phyloP scores from a whole-genome alignment of 129 eudicot genomes.

The Cynara cardunculus region DNA sequence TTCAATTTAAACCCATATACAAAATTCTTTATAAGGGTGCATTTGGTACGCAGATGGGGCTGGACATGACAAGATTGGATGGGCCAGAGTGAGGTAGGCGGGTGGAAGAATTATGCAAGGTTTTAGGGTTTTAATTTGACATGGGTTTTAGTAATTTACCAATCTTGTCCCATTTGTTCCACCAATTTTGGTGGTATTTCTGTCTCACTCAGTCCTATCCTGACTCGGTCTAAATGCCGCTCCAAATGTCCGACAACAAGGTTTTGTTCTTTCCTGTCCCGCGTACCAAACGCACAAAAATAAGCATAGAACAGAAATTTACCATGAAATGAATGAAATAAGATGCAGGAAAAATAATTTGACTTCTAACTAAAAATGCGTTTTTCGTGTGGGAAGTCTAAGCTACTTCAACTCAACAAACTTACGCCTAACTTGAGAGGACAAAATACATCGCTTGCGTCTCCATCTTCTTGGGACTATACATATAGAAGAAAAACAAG shows the following conservation, averaged over 20 bases:
- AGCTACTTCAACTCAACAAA: conserved; percentile 27
- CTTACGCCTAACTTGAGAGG: conserved; percentile 81
- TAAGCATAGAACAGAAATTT: background rate
- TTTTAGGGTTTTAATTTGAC: too few relatives aligned
- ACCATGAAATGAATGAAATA: background rate
- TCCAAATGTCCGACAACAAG: too few relatives aligned
- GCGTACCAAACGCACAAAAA: background rate
- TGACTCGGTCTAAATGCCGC: too few relatives aligned
- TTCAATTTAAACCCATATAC: conserved; percentile 1
- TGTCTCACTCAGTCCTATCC: too few relatives aligned
- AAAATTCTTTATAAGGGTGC: background rate
- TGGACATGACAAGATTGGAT: too few relatives aligned
- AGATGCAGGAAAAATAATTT: background rate
- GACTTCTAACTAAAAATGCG: background rate
- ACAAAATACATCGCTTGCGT: conserved; percentile 60
- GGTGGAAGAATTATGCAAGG: too few relatives aligned
- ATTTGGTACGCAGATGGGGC: too few relatives aligned
- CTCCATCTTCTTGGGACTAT: conserved; percentile 89
- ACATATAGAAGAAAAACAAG: conserved; percentile 40
- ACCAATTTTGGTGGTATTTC: too few relatives aligned
- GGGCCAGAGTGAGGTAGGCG: too few relatives aligned
- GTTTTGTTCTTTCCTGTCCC: background rate
- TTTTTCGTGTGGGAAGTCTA: conserved; percentile 2
- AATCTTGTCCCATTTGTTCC: too few relatives aligned
- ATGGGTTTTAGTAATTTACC: too few relatives aligned